These are phyloP conservation scores for Iris macrosiphon DNA, from an alignment of 106 monocot genomes.

Conservation along the genomic window DNA sequence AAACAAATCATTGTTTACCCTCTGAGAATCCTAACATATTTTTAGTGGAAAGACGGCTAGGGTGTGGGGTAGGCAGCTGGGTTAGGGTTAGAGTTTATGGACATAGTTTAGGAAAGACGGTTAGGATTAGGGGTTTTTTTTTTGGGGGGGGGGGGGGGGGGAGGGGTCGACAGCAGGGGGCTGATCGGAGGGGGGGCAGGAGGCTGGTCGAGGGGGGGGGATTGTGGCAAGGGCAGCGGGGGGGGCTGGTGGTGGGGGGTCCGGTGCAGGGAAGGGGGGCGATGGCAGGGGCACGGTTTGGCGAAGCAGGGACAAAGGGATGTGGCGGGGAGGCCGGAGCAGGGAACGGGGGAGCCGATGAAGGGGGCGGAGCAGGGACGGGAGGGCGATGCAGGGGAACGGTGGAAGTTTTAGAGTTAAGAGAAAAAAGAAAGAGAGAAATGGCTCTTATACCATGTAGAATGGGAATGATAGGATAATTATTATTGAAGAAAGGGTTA, in stretches of 20 bases:
- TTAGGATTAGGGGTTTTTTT: background rate
- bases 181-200: background rate
- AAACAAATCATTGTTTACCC: too few relatives aligned
- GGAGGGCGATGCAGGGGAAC: background rate
- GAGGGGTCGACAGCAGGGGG: background rate
- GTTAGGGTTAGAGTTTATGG: too few relatives aligned
- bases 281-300: too few relatives aligned
- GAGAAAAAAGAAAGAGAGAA: conserved; percentile 1
- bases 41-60: too few relatives aligned
- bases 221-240: background rate
- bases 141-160: background rate
- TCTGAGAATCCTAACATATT: too few relatives aligned
- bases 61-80: too few relatives aligned
- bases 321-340: background rate
- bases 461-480: too few relatives aligned
- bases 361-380: background rate
- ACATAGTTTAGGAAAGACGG: too few relatives aligned
- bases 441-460: too few relatives aligned
- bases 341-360: background rate
- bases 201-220: background rate
- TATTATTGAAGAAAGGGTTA: too few relatives aligned
- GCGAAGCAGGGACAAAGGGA: background rate
- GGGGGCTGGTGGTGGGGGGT: background rate
- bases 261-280: background rate
- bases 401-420: background rate